A percentile compares a stretch with the other conserved stretches of the same genome.
phyloP scores from a whole-genome alignment of 345 rosid genomes.

The Syzygium aromaticum region DNA sequence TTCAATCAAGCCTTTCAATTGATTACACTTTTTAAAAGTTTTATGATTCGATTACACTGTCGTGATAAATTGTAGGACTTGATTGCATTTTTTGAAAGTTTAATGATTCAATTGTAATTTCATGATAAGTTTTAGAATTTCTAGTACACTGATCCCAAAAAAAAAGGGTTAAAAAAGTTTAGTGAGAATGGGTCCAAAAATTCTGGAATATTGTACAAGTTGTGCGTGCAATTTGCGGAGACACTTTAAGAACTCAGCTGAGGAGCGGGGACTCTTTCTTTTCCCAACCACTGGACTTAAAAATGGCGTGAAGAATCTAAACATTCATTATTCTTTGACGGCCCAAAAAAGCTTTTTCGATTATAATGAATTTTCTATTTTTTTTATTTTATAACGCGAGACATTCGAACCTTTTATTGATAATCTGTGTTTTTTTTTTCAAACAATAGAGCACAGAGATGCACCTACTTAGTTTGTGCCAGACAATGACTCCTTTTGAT shows the following conservation, averaged over 20 bases:
- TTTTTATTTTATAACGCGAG: neutral
- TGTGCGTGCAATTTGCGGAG: neutral
- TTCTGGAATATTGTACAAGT: neutral
- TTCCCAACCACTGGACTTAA: conserved; percentile 1
- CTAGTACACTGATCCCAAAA: no score
- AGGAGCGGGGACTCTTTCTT: neutral
- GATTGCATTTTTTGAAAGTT: no score
- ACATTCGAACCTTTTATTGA: neutral
- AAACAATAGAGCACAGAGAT: neutral
- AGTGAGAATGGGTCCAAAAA: neutral
- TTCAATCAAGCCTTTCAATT: no score
- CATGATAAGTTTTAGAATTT: no score
- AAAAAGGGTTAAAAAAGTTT: neutral
- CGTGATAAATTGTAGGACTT: no score
- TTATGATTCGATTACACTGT: no score
- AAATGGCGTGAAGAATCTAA: conserved; percentile 2
- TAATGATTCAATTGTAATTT: no score
- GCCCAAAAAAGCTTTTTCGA: neutral
- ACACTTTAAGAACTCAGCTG: neutral
- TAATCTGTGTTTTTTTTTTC: neutral
- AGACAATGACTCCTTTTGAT: neutral
- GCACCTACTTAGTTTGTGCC: neutral
- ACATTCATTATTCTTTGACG: neutral
- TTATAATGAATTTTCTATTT: neutral
- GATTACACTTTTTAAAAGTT: no score